Conservation (phyloP, 1,284 basidiomycete species). For the Ganoderma lucidum region DNA sequence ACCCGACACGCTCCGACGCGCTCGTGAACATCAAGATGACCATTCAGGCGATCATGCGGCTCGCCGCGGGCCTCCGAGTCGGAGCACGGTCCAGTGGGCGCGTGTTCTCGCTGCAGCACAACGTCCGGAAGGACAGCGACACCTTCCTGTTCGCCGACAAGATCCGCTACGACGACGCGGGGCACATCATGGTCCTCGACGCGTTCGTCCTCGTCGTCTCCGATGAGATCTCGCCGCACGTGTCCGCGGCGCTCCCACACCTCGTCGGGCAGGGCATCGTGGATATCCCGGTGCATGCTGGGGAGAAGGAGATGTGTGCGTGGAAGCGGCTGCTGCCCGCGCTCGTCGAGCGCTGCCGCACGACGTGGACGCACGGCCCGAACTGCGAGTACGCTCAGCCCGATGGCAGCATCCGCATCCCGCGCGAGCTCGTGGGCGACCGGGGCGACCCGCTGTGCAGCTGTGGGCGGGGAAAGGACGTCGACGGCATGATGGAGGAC, state of each 20-base stretch:
- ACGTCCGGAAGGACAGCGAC: slow-evolving; percentile 37
- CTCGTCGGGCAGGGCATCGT: slow-evolving; percentile 25
- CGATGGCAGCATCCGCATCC: too few species aligned
- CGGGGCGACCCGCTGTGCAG: slow-evolving; percentile 50
- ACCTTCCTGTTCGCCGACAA: slow-evolving; percentile 50
- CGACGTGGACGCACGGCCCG: slow-evolving; percentile 41
- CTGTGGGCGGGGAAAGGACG: slow-evolving; percentile 55
- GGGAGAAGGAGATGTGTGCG: slow-evolving; percentile 40
- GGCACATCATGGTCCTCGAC: slow-evolving; percentile 55
- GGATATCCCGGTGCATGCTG: slow-evolving; percentile 28
- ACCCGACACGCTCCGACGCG: slow-evolving; percentile 24
- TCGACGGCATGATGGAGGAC: slow-evolving; percentile 40
- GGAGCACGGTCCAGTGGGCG: neutral
- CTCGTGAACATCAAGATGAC: slow-evolving; percentile 45
- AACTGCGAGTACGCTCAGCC: slow-evolving; percentile 52
- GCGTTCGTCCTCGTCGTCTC: slow-evolving; percentile 51
- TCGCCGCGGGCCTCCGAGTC: slow-evolving; percentile 31
- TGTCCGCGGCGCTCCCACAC: slow-evolving; percentile 12
- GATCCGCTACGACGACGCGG: slow-evolving; percentile 52
- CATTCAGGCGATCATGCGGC: slow-evolving; percentile 43
- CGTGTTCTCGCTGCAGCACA: slow-evolving; percentile 44
- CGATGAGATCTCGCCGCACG: slow-evolving; percentile 26
- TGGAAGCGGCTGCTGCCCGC: slow-evolving; percentile 59
- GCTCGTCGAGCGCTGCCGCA: slow-evolving; percentile 49
- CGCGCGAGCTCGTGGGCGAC: too few species aligned